A percentile compares a stretch with the other conserved stretches of the same genome.
These are phyloP conservation scores for Eutrema heterophyllum DNA, from an alignment of 345 rosid species.

Conservation along the genomic window DNA sequence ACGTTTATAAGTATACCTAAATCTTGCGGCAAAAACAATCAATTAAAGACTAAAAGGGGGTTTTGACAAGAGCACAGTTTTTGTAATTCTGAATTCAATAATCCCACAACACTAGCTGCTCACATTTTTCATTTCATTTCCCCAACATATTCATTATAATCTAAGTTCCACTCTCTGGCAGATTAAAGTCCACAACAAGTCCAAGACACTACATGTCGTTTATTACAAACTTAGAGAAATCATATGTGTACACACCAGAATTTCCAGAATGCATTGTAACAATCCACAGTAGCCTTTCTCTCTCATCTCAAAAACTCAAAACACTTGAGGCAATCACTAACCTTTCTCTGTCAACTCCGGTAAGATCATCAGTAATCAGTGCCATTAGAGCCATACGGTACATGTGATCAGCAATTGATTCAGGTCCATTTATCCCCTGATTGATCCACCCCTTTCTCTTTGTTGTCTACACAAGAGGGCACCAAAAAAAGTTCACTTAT, in stretches of 20 bases:
- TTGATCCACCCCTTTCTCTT: constrained; percentile 95
- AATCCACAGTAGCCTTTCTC: neutral
- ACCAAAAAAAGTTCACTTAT: constrained; percentile 2
- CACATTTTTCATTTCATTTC: too few relatives aligned
- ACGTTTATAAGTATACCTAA: neutral
- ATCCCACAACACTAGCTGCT: neutral
- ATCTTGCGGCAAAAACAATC: neutral
- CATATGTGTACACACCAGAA: neutral
- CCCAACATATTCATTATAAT: neutral
- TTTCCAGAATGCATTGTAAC: neutral
- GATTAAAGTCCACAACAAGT: neutral
- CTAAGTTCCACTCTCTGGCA: neutral
- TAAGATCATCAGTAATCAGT: constrained; percentile 66
- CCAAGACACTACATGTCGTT: neutral
- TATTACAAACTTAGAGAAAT: neutral
- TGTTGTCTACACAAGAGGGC: constrained; percentile 48
- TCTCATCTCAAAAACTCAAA: neutral
- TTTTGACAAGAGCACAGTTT: neutral
- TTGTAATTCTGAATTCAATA: neutral
- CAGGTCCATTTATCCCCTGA: constrained; percentile 75
- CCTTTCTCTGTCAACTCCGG: constrained; percentile 73
- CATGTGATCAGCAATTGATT: constrained; percentile 96
- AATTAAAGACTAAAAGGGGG: neutral
- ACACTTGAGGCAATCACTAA: neutral
- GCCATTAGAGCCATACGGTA: constrained; percentile 94